Evolutionary conservation across 1,284 basidiomycete species (phyloP), one percentile per base, ranked within the genome.

Genomic region (Pyrrhoderma noxium): DNA sequence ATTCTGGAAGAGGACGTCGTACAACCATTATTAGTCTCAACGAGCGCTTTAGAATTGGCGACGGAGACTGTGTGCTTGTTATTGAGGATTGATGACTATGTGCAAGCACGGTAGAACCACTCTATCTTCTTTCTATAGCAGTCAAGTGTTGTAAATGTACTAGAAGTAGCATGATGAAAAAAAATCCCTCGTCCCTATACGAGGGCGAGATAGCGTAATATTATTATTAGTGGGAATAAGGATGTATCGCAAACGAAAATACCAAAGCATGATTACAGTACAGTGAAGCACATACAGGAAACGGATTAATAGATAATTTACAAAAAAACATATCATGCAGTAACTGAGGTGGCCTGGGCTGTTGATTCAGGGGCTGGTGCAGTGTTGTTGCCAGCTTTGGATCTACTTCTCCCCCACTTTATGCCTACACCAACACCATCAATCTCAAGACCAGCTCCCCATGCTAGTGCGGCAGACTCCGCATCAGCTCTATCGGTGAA

Each of bases 61-160:
- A 96, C 95, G 11, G 96, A 99, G 73, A 99, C 96, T 0, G 95
- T 98, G n/a, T 90, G 93, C 60, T 69, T 99, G 58, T 70, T 99
- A 63, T 70, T 99, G 65, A 90, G 96, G 72, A 98, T 99, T 47
- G 96, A 99, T 67, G 95, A 98, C 66, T 96, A 96, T 62, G 90
- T 89, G 57, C 85, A 88, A 67, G 73, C 81, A 58, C 79, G 85
- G 66, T 88, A 61, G 54, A 43, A 9, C 18, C 16, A 34, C 7
- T 2, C 11, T 11, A 31, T 31, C 40, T 25, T 44, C n/a, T 21
- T 13, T 3, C 11, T 13, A 8, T 16, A 40, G 16, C 2, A 23
- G 16, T 31, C 8, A 44, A 44, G 14, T 7, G 4, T 7, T 41
- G 16, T 41, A n/a, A 9, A 23, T n/a, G n/a, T 23, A 44, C 31